Evolutionary conservation across 805 yeast species (phyloP).

Genomic region (Brettanomyces nanus): DNA sequence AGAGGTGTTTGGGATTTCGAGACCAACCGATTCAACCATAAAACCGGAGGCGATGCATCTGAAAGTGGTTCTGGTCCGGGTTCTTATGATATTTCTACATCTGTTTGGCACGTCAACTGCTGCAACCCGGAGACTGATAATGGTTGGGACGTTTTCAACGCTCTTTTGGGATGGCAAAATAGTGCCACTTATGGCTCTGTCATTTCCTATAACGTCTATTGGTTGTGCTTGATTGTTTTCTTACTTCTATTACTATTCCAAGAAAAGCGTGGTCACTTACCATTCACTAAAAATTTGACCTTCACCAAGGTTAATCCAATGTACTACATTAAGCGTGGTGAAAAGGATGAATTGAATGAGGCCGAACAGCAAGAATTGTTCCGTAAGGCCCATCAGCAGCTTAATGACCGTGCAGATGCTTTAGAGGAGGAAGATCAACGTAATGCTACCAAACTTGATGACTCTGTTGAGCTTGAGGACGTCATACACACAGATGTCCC

Average conservation of each 20-base stretch:
- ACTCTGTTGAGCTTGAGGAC: not conserved
- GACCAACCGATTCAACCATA: slow-evolving; percentile 48
- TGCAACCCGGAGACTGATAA: slow-evolving; percentile 87
- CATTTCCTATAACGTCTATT: slow-evolving; percentile 78
- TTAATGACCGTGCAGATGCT: slow-evolving; percentile 23
- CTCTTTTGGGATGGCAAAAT: slow-evolving; percentile 95
- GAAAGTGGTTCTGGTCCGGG: slow-evolving; percentile 94
- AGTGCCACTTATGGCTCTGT: slow-evolving; percentile 92
- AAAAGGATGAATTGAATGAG: slow-evolving; percentile 46
- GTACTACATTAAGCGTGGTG: slow-evolving; percentile 62
- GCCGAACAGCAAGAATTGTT: slow-evolving; percentile 50
- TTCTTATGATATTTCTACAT: slow-evolving; percentile 68
- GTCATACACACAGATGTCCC: slow-evolving; percentile 1
- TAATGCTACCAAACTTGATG: too few species aligned
- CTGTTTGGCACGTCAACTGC: slow-evolving; percentile 96
- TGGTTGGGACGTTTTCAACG: slow-evolving; percentile 97
- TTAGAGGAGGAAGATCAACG: slow-evolving; percentile 8
- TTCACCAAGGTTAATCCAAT: slow-evolving; percentile 58
- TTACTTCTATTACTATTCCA: slow-evolving; percentile 64
- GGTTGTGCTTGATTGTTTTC: slow-evolving; percentile 58
- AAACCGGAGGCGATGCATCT: slow-evolving; percentile 91
- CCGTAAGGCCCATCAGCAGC: slow-evolving; percentile 27
- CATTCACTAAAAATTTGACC: slow-evolving; percentile 46
- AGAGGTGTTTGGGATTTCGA: slow-evolving; percentile 91
- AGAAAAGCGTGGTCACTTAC: slow-evolving; percentile 78